Evolutionary conservation across 2,329 filamentous ascomycete genomes (phyloP).

Genomic region (Talaromyces sp.): DNA sequence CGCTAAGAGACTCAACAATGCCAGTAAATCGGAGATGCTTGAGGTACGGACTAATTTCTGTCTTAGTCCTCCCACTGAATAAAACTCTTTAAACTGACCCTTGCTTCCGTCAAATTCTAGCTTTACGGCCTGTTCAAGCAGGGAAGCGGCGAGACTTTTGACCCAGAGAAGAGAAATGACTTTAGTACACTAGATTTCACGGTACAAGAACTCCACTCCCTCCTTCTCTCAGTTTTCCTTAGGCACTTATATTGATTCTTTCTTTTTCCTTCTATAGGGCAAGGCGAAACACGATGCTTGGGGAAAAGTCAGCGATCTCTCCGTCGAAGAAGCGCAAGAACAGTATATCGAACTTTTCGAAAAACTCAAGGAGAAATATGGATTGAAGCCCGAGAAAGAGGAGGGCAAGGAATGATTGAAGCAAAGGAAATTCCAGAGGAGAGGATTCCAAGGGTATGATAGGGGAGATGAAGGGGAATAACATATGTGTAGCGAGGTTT

Average conservation of each 20-base stretch:
- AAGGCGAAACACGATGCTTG: slow-evolving; percentile 80
- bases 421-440: too few species aligned
- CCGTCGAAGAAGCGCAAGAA: slow-evolving; percentile 67
- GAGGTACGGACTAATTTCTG: neutral
- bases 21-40: neutral
- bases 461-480: neutral
- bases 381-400: too few species aligned
- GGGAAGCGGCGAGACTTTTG: slow-evolving; percentile 18
- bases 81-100: neutral
- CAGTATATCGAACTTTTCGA: slow-evolving; percentile 73
- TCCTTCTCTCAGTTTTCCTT: neutral
- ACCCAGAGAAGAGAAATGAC: neutral
- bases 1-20: neutral
- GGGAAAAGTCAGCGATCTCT: slow-evolving; percentile 59
- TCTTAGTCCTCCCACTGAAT: neutral
- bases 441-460: neutral
- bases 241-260: neutral
- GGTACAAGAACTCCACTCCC: slow-evolving; percentile 29
- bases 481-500: neutral
- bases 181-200: slow-evolving; percentile 37
- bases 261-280: slow-evolving; percentile 51
- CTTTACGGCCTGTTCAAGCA: slow-evolving; percentile 45
- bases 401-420: too few species aligned
- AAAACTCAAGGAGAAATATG: slow-evolving; percentile 67
- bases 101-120: slow-evolving; percentile 21